Conservation (phyloP, 768 basidiomycete genomes). For the Boletus rubroflammeus region DNA sequence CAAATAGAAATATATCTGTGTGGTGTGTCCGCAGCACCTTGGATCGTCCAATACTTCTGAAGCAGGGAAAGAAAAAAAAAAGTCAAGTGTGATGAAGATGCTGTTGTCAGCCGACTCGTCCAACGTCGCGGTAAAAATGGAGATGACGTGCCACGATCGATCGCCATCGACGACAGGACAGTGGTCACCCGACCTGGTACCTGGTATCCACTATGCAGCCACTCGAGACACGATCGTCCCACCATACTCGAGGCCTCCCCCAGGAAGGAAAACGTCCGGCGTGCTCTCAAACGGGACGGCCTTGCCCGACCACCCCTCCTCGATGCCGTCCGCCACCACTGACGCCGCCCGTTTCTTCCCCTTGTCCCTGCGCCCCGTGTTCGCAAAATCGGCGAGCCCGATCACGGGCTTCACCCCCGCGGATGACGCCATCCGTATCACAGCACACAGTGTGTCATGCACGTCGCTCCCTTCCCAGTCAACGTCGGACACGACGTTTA, state of each 20-base stretch:
- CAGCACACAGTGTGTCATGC: conserved; percentile 44
- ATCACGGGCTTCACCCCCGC: conserved; percentile 31
- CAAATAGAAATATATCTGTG: conserved; percentile 10
- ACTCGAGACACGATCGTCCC: conserved; percentile 37
- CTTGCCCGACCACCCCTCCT: conserved; percentile 23
- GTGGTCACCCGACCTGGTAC: not conserved
- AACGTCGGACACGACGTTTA: conserved; percentile 74
- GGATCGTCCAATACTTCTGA: not conserved
- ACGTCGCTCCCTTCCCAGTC: conserved; percentile 82
- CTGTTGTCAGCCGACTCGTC: not conserved
- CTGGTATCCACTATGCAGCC: conserved; percentile 19
- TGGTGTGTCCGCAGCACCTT: conserved; percentile 10
- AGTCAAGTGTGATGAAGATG: not conserved
- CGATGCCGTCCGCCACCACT: conserved; percentile 12
- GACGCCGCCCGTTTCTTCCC: conserved; percentile 24
- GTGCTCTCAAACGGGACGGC: conserved; percentile 36
- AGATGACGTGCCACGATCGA: not conserved
- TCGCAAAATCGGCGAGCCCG: conserved; percentile 21
- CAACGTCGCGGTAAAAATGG: not conserved
- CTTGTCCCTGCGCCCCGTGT: conserved; percentile 17
- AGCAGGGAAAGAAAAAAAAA: conserved; percentile 1
- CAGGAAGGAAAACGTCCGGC: conserved; percentile 27
- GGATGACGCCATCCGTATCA: conserved; percentile 37
- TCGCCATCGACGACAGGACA: not conserved
- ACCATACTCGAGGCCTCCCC: conserved; percentile 30